Base-by-base conservation (phyloP, 805 yeast genomes). In the Zygotorulaspora danielsina region DNA sequence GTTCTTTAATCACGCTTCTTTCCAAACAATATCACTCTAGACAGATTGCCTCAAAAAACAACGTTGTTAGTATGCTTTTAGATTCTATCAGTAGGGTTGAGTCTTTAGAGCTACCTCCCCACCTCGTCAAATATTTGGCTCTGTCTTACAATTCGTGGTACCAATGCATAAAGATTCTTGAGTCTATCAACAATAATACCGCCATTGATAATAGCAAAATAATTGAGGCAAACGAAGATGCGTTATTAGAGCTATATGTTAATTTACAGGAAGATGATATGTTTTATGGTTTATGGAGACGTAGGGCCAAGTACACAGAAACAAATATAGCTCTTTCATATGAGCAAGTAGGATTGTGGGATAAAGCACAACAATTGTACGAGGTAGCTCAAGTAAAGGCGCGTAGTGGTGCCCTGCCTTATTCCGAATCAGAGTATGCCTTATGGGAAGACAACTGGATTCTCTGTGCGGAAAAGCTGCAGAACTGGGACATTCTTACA, bases 371-470 rank as follows among this genome's bases (percentile, higher is more conserved):
- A 60, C 94, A 88, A 57, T 67, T 90, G 46, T 94, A 94, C 53
- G 99, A 93, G 64, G 79, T 88, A 16, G 98, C 98, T 1, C 99
- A 93, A 65, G 84, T 93, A 41, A 89, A 90, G 53, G 97, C 98
- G 0, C 70, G 98, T 41, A 83, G 95, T 56, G 97, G 97, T 2
- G 94, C 84, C 3, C 66, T 93, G 27, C 98, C 99, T 0, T 93
- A 86, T 57, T 87, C 96, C 19, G 97, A 93, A 56, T 78, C 94
- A 1, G 99, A 93, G 58, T 93, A 93, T 54, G 80, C 93, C 0
- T 69, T 93, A 22, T 93, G 99, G 99, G 98, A 94, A 65, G 98
- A 93, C 57, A 94, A 89, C 55, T 93, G 99, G 99, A 88, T 93
- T 41, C 66, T 85, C 26, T 89, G 98, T 69, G 96, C 98, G 3